Evolutionary conservation across 2,329 filamentous ascomycete genomes (phyloP).

Genomic region (Falciphora oryzae): DNA sequence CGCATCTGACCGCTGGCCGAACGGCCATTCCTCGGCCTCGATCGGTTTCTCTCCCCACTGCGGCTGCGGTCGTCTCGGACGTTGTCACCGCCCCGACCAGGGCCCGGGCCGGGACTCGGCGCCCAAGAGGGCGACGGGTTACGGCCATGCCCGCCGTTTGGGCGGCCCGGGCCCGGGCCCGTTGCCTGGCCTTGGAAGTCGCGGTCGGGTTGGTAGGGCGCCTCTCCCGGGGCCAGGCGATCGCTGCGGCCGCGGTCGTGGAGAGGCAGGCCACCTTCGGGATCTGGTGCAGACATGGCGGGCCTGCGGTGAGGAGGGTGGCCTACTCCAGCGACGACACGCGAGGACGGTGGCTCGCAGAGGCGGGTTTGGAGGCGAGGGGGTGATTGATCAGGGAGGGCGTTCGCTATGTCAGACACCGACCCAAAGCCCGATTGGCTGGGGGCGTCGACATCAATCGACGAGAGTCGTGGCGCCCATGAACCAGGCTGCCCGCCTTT

Average conservation of each 20-base stretch:
- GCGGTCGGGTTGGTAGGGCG: constrained; percentile 21
- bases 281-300: constrained; percentile 16
- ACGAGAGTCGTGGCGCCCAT: not conserved
- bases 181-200: constrained; percentile 14
- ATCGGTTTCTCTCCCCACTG: constrained; percentile 53
- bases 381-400: not conserved
- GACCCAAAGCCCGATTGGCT: constrained; percentile 6
- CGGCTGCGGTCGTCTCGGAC: constrained; percentile 39
- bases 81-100: constrained; percentile 23
- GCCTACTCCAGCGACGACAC: not conserved
- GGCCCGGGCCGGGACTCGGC: constrained; percentile 12
- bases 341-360: not conserved
- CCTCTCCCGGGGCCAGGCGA: constrained; percentile 13
- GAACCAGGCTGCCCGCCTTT: not conserved
- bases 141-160: constrained; percentile 17
- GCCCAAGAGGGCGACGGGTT: constrained; percentile 14
- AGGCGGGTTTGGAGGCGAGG: not conserved
- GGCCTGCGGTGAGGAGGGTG: not conserved
- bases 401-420: constrained; percentile 2
- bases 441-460: constrained; percentile 7
- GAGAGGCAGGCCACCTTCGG: constrained; percentile 34
- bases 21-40: constrained; percentile 47
- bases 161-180: constrained; percentile 16
- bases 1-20: constrained; percentile 55
- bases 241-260: constrained; percentile 30